Conservation (phyloP, 1,284 basidiomycete genomes). For the Erythrobasidium hasegawianum region DNA sequence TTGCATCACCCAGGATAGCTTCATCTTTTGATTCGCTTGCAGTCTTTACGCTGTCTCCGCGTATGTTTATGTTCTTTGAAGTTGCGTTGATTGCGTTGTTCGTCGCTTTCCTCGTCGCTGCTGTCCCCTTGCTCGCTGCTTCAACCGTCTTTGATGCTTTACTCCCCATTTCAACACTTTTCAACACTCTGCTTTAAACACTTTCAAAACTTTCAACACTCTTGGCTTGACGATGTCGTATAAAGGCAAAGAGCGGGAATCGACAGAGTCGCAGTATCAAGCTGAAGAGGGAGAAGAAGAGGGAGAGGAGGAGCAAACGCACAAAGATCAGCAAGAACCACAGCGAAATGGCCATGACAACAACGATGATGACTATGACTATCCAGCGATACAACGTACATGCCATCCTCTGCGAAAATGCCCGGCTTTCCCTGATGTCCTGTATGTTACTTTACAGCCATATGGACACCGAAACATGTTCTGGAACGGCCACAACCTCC, state of each 20-base stretch:
- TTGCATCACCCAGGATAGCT: conserved; percentile 29
- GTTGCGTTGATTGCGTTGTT: neutral
- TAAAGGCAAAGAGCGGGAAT: conserved; percentile 29
- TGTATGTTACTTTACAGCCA: neutral
- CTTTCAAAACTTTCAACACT: too few species aligned
- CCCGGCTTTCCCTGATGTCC: neutral
- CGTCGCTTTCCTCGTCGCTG: conserved; percentile 1
- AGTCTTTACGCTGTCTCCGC: neutral
- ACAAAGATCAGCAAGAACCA: too few species aligned
- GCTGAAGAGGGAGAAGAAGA: conserved; percentile 14
- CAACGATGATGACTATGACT: neutral
- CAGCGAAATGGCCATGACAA: neutral
- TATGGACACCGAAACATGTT: conserved; percentile 39
- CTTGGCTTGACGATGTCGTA: too few species aligned
- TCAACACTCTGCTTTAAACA: too few species aligned
- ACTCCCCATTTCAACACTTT: conserved; percentile 2
- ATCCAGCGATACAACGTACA: neutral
- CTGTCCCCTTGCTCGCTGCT: conserved; percentile 1
- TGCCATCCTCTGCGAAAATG: neutral
- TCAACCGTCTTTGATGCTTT: conserved; percentile 3
- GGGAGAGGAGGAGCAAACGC: too few species aligned
- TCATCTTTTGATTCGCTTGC: conserved; percentile 17
- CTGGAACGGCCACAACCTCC: conserved; percentile 41
- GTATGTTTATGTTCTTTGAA: conserved; percentile 4
- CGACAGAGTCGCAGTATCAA: neutral